Evolutionary conservation across 495 filamentous ascomycete genomes (phyloP).

Genomic region (Tuber aestivum): DNA sequence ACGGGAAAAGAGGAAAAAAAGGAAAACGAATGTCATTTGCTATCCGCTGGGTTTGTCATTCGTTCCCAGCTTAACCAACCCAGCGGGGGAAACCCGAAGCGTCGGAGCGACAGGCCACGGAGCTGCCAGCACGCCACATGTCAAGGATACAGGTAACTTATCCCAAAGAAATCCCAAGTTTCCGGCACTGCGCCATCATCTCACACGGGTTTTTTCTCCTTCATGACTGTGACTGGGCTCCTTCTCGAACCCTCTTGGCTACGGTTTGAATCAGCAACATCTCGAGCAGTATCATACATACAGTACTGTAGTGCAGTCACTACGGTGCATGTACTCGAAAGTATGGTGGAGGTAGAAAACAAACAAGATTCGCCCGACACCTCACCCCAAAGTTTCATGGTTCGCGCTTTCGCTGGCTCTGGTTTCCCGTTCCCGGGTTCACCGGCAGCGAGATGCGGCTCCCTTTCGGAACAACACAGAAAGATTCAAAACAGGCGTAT

Average conservation of each 20-base stretch:
- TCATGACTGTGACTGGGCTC: neutral
- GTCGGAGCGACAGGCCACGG: neutral
- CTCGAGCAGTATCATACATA: no score
- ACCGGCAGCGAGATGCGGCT: neutral
- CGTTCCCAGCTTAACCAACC: neutral
- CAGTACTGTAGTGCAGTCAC: neutral
- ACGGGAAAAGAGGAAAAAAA: neutral
- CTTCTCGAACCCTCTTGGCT: neutral
- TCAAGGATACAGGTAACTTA: neutral
- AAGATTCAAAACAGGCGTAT: neutral
- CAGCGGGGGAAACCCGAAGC: neutral
- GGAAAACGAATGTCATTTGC: no score
- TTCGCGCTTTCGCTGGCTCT: neutral
- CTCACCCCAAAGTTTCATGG: constrained; percentile 1
- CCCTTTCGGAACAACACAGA: neutral
- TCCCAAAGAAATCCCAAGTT: neutral
- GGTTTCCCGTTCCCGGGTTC: neutral
- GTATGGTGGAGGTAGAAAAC: no score
- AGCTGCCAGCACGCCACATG: constrained; percentile 3
- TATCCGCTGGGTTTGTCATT: neutral
- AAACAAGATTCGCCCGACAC: neutral
- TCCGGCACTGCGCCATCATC: neutral
- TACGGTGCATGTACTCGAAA: neutral
- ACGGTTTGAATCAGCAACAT: neutral
- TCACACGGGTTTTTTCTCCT: neutral